Conservation (phyloP, 169 alveolate genomes). For the Plasmodium yoelii region DNA sequence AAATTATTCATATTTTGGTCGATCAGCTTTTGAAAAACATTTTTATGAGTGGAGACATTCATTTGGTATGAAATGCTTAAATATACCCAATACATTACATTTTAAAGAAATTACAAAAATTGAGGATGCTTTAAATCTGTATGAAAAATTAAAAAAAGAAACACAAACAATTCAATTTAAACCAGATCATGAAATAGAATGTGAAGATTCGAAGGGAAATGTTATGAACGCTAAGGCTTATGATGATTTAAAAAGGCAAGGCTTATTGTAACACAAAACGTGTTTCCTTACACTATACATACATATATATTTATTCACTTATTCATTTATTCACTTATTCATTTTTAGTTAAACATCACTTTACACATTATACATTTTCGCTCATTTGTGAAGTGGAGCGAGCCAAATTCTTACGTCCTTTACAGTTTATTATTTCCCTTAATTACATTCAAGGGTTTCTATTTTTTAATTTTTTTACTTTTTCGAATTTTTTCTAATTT, state of each 20-base stretch:
- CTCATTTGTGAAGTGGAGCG: not conserved
- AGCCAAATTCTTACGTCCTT: not conserved
- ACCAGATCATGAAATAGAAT: conserved; percentile 95
- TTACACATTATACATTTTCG: too few relatives aligned
- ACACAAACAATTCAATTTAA: conserved; percentile 91
- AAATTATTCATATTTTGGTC: conserved; percentile 99
- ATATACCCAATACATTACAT: conserved; percentile 99
- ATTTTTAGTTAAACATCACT: not conserved
- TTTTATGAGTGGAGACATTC: conserved; percentile 99
- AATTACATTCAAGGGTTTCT: not conserved
- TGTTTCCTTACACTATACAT: too few relatives aligned
- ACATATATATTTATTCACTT: too few relatives aligned
- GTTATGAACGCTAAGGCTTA: conserved; percentile 94
- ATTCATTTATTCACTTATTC: too few relatives aligned
- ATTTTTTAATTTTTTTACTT: not conserved
- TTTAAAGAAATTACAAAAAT: conserved; percentile 91
- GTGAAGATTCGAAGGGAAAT: conserved; percentile 98
- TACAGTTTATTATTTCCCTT: not conserved
- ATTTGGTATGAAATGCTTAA: conserved; percentile 98
- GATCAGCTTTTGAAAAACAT: conserved; percentile 99
- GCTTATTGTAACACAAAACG: conserved; percentile 84
- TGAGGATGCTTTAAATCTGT: conserved; percentile 92
- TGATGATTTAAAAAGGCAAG: conserved; percentile 94
- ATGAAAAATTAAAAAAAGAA: conserved; percentile 93
- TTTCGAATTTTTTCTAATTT: not conserved